Evolutionary conservation across 2,329 filamentous ascomycete genomes (phyloP).

Genomic region (Arthrinium phaeospermum): DNA sequence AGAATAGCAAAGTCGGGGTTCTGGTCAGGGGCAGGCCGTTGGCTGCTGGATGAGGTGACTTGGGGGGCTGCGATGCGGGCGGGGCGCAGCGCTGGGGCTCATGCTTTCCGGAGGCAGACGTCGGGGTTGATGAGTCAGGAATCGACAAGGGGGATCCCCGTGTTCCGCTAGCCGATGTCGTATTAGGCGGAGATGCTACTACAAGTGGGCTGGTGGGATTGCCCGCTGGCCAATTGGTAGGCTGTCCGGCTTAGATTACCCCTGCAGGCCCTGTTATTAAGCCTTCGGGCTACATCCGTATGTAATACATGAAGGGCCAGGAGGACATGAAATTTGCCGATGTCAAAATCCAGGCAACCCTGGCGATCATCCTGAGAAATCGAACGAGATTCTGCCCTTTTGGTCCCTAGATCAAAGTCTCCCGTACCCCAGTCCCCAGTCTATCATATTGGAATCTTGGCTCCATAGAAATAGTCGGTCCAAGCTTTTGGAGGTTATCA

Average conservation of each 20-base stretch:
- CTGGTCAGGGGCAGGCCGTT: neutral
- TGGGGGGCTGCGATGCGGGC: neutral
- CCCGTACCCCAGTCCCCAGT: neutral
- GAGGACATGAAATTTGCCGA: neutral
- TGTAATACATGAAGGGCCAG: neutral
- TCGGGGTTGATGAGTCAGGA: neutral
- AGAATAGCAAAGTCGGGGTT: neutral
- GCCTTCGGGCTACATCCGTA: neutral
- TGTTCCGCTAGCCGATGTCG: neutral
- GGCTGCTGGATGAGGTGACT: neutral
- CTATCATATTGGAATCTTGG: neutral
- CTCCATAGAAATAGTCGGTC: neutral
- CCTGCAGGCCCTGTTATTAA: slow-evolving; percentile 1
- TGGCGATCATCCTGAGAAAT: neutral
- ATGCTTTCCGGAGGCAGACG: neutral
- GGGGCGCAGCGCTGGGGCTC: neutral
- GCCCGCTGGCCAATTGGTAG: neutral
- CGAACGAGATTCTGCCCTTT: neutral
- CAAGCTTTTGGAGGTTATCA: neutral
- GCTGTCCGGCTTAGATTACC: neutral
- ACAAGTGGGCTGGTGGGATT: neutral
- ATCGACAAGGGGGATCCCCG: neutral
- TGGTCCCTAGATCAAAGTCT: no score
- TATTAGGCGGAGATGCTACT: neutral
- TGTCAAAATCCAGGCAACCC: neutral